These are phyloP conservation scores for Seminavis robusta DNA, from an alignment of 108 stramenopile genomes.

Conservation along the genomic window DNA sequence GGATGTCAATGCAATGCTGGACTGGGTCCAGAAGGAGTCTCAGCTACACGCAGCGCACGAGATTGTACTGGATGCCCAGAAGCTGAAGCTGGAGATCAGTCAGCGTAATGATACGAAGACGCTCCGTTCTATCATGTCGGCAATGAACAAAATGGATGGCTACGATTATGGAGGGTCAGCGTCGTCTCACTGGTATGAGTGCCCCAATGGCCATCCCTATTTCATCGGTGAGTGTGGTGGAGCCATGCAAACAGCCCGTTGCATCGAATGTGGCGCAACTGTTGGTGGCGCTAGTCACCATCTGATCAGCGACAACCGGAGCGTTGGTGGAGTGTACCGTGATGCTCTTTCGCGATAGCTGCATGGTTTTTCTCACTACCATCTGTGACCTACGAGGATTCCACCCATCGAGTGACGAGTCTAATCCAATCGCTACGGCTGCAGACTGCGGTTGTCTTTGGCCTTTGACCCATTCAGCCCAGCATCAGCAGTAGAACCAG, in stretches of 20 bases:
- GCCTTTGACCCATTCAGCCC: too few species aligned
- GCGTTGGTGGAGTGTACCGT: background rate
- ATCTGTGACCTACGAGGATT: too few species aligned
- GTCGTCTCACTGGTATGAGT: conserved; percentile 48
- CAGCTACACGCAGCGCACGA: too few species aligned
- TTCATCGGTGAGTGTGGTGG: conserved; percentile 55
- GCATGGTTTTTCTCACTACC: too few species aligned
- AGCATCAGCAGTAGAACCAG: too few species aligned
- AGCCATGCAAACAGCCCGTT: conserved; percentile 33
- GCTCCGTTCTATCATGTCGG: conserved; percentile 23
- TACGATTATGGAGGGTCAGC: conserved; percentile 34
- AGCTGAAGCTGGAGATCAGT: background rate
- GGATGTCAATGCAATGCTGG: background rate
- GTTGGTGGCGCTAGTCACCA: conserved; percentile 35
- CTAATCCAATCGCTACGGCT: too few species aligned
- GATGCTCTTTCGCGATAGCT: too few species aligned
- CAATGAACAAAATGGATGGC: conserved; percentile 29
- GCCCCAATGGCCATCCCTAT: conserved; percentile 55
- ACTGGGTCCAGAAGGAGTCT: too few species aligned
- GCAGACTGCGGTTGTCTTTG: too few species aligned
- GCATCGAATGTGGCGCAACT: conserved; percentile 39
- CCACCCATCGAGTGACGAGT: too few species aligned
- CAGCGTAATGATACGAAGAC: background rate
- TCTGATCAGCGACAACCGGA: conserved; percentile 15
- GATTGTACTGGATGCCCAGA: too few species aligned